Percentiles rank a stretch among this genome's conserved stretches.
Evolutionary conservation across 169 alveolate genomes (phyloP).

Genomic region (Cyclospora cayetanensis): DNA sequence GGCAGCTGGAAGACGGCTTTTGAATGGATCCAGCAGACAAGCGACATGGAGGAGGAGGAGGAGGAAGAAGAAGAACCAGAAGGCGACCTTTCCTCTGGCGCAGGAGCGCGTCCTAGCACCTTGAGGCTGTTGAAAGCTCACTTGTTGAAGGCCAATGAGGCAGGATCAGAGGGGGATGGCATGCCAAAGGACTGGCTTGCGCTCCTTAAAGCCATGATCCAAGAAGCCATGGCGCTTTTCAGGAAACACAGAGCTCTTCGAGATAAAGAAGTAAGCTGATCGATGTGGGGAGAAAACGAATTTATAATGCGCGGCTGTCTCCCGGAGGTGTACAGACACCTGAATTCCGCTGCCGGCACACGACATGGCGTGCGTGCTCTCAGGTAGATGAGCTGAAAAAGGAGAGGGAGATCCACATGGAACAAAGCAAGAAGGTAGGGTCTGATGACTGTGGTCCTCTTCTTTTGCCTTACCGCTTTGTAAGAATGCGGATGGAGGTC

Average conservation of each 20-base stretch:
- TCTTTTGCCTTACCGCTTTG: too few relatives aligned
- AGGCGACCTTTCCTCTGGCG: too few relatives aligned
- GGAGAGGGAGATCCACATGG: background rate
- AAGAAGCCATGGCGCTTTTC: background rate
- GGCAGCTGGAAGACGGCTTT: background rate
- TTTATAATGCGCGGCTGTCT: too few relatives aligned
- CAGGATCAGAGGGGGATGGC: too few relatives aligned
- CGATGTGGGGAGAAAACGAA: too few relatives aligned
- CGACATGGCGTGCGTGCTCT: too few relatives aligned
- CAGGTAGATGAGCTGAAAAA: background rate
- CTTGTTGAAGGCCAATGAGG: too few relatives aligned
- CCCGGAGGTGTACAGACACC: too few relatives aligned
- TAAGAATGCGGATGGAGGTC: too few relatives aligned
- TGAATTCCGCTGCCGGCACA: too few relatives aligned
- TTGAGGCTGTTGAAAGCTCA: too few relatives aligned
- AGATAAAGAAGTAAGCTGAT: background rate
- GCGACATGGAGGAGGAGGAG: background rate
- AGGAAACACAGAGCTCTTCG: background rate
- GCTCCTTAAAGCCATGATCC: background rate
- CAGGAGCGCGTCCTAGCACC: too few relatives aligned
- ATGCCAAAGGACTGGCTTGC: slow-evolving; percentile 15
- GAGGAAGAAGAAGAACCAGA: background rate
- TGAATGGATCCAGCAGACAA: background rate
- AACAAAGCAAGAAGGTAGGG: background rate
- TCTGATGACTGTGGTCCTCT: background rate